These are phyloP conservation scores for Apiotrichum montevideense DNA, from an alignment of 1,284 basidiomycete genomes.

Conservation along the genomic window DNA sequence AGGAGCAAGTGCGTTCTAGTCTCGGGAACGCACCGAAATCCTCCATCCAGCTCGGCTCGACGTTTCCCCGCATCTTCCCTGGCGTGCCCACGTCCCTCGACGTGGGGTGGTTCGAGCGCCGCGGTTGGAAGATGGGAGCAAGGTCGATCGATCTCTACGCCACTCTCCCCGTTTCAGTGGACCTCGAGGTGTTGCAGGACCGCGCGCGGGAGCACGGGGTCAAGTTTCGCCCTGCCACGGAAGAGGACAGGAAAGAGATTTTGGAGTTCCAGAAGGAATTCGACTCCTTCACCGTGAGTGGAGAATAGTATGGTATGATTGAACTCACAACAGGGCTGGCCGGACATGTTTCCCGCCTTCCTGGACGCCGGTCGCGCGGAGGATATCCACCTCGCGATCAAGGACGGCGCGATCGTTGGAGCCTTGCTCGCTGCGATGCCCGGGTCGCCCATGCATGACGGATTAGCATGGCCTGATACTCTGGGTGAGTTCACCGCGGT, in stretches of 20 bases:
- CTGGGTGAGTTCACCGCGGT: constrained; percentile 8
- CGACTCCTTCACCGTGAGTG: constrained; percentile 16
- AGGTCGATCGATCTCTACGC: constrained; percentile 13
- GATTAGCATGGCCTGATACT: constrained; percentile 14
- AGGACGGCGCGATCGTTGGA: constrained; percentile 15
- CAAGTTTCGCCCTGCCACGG: constrained; percentile 12
- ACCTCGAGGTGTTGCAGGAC: constrained; percentile 7
- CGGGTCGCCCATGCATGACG: constrained; percentile 2
- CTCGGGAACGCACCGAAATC: too few species aligned
- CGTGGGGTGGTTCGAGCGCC: constrained; percentile 12
- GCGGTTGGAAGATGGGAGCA: constrained; percentile 13
- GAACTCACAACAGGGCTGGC: constrained; percentile 21
- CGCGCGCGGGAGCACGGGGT: constrained; percentile 10
- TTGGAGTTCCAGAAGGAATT: constrained; percentile 19
- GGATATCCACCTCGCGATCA: constrained; percentile 18
- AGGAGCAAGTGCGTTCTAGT: too few species aligned
- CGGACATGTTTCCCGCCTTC: constrained; percentile 20
- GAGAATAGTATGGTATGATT: too few species aligned
- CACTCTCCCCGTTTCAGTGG: neutral
- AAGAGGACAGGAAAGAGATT: constrained; percentile 10
- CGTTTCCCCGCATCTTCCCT: constrained; percentile 26
- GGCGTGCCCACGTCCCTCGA: constrained; percentile 16
- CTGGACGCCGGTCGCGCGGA: constrained; percentile 8
- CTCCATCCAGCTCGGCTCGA: constrained; percentile 21
- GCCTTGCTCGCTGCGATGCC: constrained; percentile 18